Percentiles rank a stretch among this genome's conserved stretches.
These are phyloP conservation scores for Eucalyptus regnans DNA, from an alignment of 345 rosid genomes.

Conservation along the genomic window DNA sequence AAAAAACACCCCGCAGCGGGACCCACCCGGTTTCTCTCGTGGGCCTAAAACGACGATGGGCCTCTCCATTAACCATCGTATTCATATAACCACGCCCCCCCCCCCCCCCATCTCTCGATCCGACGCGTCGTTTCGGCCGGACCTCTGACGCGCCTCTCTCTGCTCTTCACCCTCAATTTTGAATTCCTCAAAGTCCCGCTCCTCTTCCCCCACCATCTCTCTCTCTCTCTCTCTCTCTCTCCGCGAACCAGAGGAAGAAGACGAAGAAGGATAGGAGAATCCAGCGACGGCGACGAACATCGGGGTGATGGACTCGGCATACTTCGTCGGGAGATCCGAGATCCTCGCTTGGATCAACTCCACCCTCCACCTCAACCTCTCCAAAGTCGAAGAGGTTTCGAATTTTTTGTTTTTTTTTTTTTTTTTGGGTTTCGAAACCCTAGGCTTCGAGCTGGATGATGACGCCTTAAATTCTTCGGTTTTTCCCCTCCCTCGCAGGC, in stretches of 20 bases:
- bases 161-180: no score
- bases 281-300: conserved; percentile 55
- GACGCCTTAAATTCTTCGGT: not conserved
- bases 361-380: conserved; percentile 75
- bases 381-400: conserved; percentile 93
- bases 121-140: no score
- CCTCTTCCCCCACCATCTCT: no score
- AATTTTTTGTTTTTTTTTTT: not conserved
- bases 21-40: no score
- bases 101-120: no score
- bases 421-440: not conserved
- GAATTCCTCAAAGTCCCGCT: no score
- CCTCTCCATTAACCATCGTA: no score
- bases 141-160: no score
- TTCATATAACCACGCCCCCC: no score
- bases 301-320: conserved; percentile 91
- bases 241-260: not conserved
- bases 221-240: not conserved
- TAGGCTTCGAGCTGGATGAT: not conserved
- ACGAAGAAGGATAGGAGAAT: not conserved
- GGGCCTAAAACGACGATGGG: no score
- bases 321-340: conserved; percentile 95
- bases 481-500: conserved; percentile 31
- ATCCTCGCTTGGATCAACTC: conserved; percentile 94
- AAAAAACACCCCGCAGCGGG: no score